Evolutionary conservation across 768 basidiomycete genomes (phyloP), one percentile per base, ranked within the genome.

Genomic region (Rhodotorula kratochvilovae): DNA sequence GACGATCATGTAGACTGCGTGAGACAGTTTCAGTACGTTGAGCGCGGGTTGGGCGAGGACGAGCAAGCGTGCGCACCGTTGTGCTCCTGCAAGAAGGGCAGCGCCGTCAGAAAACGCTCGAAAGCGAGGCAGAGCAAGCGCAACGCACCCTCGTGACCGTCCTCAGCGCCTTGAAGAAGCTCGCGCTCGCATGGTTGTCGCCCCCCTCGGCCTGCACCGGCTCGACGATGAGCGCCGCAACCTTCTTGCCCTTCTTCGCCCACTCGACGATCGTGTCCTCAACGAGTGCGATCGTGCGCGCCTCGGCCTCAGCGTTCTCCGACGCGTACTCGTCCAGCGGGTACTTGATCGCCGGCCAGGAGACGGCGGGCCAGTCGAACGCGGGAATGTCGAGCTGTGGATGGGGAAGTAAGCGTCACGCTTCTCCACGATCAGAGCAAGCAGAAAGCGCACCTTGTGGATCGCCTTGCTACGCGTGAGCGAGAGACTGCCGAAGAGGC

Each of bases 181-280:
- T 67, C 17, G 79, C 76, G 7, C 80, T 80, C 25, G 83, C 83
- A 68, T 83, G 83, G 60, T 79, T 77, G 77, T 83, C 83, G 2
- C 83, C 83, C 17, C 82, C 83, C 45, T 70, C 65, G 12, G 79
- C 79, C 50, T 80, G 79, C 63, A 83, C 78, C 2, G 83, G 83
- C 73, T 83, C 83, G 70, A 83, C 79, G 70, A 83, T 82, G 39
- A 83, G 77, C 0, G 83, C 83, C 25, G 83, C 83, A 61, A 83
- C 80, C 3, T 81, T 80, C 3, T 81, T 80, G 65, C 63, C 76
- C 68, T 61, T 78, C 62, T 78, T 79, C 64, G 79, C 80, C 67
- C 66, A 62, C 23, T 68, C 71, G 61, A 51, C 23, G 58, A 78
- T 75, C 36, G 58, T 77, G 65, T 72, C 69, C 54, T 77, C 68